Base-by-base conservation (phyloP, 225 moss, liverwort and hornwort genomes). In the Anthoceros angustus region DNA sequence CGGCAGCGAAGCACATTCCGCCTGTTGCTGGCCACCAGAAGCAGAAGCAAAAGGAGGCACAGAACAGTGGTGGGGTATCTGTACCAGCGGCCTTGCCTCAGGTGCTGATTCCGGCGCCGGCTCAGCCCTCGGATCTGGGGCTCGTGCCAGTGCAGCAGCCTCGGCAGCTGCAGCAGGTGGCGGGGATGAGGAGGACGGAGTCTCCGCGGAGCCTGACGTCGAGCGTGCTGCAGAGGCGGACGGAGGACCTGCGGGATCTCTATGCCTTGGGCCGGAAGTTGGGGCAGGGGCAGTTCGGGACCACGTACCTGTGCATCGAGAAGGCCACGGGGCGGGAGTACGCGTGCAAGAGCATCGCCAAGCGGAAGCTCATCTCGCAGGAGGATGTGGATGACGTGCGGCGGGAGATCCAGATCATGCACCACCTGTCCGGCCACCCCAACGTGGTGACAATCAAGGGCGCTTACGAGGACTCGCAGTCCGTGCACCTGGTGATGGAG, bases 191-290 rank as follows among this genome's bases (percentile, higher is more conserved):
- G 55, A 55, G 55, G 55, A 15, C 55, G 55, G 55, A 55, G 55
- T 55, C 55, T 18, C 55, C 55, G 55, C 12, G 55, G 55, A 55
- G 55, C 14, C 55, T 55, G 8, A 55, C 55, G 7, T 23, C 18
- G n/a, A 55, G 55, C 55, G 55, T 55, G 55, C 55, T 55, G 55
- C 55, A 55, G 55, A 55, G 55, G 55, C 55, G 23, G 55, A 55
- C 55, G 6, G 55, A 55, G 55, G 23, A 55, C 4, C 55, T 55
- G 55, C 55, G 55, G 10, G 55, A 55, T 55, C 55, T 55, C 0
- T 55, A 55, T n/a, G 55, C 55, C n/a, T n/a, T 55, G 14, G 55
- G 55, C 6, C 55, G 55, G 15, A 55, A 55, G 55, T 11, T 55
- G 55, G 55, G 55, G 55, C 55, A 55, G 18, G 55, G 55, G n/a